These are phyloP conservation scores for Penicillium canescens DNA, from an alignment of 495 filamentous ascomycete genomes.

Conservation along the genomic window DNA sequence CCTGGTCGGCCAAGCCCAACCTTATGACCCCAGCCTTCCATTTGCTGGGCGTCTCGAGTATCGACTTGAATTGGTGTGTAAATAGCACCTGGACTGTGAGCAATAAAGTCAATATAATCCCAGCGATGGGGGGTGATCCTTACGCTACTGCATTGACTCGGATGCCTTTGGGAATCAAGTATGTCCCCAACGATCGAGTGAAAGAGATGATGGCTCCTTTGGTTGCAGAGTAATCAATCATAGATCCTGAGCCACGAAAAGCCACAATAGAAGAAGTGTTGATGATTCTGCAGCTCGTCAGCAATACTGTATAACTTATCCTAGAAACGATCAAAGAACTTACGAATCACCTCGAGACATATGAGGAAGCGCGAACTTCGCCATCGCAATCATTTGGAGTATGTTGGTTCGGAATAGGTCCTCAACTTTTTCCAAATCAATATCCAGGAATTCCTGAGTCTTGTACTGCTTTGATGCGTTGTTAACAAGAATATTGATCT, in stretches of 20 bases:
- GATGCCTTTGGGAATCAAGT: conserved; percentile 60
- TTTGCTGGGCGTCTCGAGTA: conserved; percentile 45
- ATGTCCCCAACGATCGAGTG: conserved; percentile 54
- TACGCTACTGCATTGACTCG: conserved; percentile 62
- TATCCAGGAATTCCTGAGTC: conserved; percentile 52
- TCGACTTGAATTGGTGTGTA: conserved; percentile 62
- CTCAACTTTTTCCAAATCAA: conserved; percentile 51
- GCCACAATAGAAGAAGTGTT: conserved; percentile 58
- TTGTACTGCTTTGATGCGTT: conserved; percentile 60
- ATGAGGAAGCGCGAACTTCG: conserved; percentile 59
- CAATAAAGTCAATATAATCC: background rate
- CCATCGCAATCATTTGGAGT: conserved; percentile 61
- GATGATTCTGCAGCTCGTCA: conserved; percentile 50
- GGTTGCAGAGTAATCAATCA: conserved; percentile 62
- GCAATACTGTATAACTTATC: conserved; percentile 1
- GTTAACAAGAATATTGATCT: conserved; percentile 60
- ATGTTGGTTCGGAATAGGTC: conserved; percentile 60
- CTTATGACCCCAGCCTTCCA: conserved; percentile 47
- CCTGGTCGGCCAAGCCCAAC: conserved; percentile 51
- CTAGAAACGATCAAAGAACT: background rate
- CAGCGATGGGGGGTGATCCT: conserved; percentile 15
- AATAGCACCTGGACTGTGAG: conserved; percentile 50
- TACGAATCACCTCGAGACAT: conserved; percentile 53
- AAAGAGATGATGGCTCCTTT: conserved; percentile 65
- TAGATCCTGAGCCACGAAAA: conserved; percentile 51